phyloP scores from a whole-genome alignment of 345 rosid species.

The Eucalyptus erythrocorys region DNA sequence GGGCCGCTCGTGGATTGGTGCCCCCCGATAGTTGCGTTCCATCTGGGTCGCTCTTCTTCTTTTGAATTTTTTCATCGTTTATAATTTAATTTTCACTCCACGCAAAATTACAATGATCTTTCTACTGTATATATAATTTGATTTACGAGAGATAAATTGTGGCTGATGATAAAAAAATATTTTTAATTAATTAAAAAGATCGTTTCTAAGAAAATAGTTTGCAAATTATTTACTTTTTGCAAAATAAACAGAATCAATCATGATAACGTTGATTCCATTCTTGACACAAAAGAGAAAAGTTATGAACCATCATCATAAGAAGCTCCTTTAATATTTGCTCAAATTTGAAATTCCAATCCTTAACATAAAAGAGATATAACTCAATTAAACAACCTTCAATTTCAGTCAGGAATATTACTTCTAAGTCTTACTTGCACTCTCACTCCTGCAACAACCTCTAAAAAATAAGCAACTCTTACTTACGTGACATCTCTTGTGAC shows the following conservation, averaged over 20 bases:
- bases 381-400: rapidly evolving
- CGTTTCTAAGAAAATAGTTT: rapidly evolving
- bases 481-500: rapidly evolving
- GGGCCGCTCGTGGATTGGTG: not conserved
- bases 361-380: not conserved
- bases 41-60: not conserved
- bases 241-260: rapidly evolving
- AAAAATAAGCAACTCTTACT: not conserved
- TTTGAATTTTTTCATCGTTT: not conserved
- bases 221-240: rapidly evolving
- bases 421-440: rapidly evolving
- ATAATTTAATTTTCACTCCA: not conserved
- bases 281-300: rapidly evolving
- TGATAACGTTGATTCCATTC: not conserved
- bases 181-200: too few species aligned
- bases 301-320: not conserved
- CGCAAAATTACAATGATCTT: not conserved
- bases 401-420: not conserved
- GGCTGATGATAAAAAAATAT: rapidly evolving
- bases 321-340: not conserved
- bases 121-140: rapidly evolving
- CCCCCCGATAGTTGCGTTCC: not conserved
- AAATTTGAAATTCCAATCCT: not conserved
- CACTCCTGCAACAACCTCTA: not conserved
- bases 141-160: too few species aligned